Base-by-base conservation (phyloP, 345 rosid genomes). In the Gossypium arboreum region DNA sequence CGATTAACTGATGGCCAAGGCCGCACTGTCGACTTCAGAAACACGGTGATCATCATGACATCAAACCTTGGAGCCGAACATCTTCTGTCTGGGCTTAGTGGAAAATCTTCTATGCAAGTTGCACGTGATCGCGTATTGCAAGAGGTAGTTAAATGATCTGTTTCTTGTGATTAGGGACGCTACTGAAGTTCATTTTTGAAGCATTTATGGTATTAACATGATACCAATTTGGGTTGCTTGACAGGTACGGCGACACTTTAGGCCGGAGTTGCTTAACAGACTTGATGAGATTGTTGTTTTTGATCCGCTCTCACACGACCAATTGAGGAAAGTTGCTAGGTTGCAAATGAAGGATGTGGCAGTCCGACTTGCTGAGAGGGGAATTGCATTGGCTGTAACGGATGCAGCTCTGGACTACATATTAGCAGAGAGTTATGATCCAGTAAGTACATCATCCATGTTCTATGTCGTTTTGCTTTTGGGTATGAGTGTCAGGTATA, bases 51-150 rank as follows among this genome's bases (percentile, higher is more conserved):
- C 17, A 90, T 94, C 69, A 90, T 94, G 98, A 94, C 98, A 0
- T 94, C 98, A 0, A 92, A 94, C 83, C 93, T 94, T 8, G 98
- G 98, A 3, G 97, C 97, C 0, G 98, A 94, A 68, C 92, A 91
- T 57, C 91, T 94, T n/a, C 82, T 94, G 1, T 82, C 92, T 2
- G 98, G 98, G 1, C 67, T 92, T 6, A 84, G 71, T 2, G 98
- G 98, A 39, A 91, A 92, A 71, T 84, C 83, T 50, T 2, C 98
- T 1, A 91, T 94, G 91, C 87, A 94, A 77, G 95, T 75, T 60
- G 98, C 98, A 24, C 86, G 94, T 0, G 98, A 91, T 4, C 77
- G 85, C 16, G 98, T 92, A 25, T 81, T 91, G 94, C 92, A 84
- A 70, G 98, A 92, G 90, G 94, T 88, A 78, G 0, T 10, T 9